A percentile compares a stretch with the other conserved stretches of the same genome.
Conservation (phyloP, 495 filamentous ascomycete genomes). For the Tetracladium marchalianum region DNA sequence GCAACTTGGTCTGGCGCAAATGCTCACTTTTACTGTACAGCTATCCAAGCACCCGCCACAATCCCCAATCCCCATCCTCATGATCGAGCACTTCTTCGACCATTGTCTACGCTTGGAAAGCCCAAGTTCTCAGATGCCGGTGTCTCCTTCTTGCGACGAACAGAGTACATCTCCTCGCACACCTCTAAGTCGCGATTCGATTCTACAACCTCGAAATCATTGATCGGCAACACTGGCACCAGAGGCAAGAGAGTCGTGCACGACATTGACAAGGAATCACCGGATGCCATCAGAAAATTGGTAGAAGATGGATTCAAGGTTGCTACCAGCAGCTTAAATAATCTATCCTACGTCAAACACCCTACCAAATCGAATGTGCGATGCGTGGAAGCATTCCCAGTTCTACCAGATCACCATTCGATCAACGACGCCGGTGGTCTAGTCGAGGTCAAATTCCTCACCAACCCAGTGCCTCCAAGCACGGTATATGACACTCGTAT, state of each 20-base stretch:
- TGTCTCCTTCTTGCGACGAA: slow-evolving; percentile 89
- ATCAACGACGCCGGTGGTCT: slow-evolving; percentile 82
- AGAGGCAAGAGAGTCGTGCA: slow-evolving; percentile 1
- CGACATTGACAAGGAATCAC: slow-evolving; percentile 52
- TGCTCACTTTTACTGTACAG: slow-evolving; percentile 34
- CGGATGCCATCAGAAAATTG: slow-evolving; percentile 69
- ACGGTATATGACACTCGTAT: slow-evolving; percentile 67
- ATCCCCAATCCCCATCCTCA: slow-evolving; percentile 63
- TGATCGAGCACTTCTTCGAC: slow-evolving; percentile 71
- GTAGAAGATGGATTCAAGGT: slow-evolving; percentile 80
- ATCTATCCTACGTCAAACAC: slow-evolving; percentile 68
- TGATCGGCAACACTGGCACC: slow-evolving; percentile 14
- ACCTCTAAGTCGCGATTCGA: slow-evolving; percentile 20
- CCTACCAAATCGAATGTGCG: slow-evolving; percentile 72
- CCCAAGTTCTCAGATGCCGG: slow-evolving; percentile 51
- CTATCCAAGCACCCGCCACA: slow-evolving; percentile 67
- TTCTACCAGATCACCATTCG: slow-evolving; percentile 81
- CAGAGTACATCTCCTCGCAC: slow-evolving; percentile 76
- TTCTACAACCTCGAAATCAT: slow-evolving; percentile 15
- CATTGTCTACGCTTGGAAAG: slow-evolving; percentile 72
- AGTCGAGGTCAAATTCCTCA: slow-evolving; percentile 79
- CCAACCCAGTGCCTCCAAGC: slow-evolving; percentile 57
- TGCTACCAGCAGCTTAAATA: slow-evolving; percentile 53
- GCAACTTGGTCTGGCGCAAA: slow-evolving; percentile 1
- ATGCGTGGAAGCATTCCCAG: slow-evolving; percentile 66